phyloP scores from a whole-genome alignment of 495 filamentous ascomycete species.

The Letharia lupina region DNA sequence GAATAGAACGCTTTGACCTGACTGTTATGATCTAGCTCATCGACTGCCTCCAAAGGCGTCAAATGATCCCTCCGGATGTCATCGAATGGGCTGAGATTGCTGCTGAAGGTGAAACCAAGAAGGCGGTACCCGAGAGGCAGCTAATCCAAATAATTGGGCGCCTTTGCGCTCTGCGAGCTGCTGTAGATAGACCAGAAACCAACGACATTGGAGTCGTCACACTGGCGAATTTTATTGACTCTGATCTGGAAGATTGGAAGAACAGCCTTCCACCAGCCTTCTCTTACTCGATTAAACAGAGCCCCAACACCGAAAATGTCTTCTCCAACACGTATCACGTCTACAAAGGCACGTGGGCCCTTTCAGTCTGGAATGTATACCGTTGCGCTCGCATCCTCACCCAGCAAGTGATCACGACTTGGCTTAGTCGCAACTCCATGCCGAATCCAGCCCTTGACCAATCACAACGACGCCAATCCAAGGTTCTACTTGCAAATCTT shows the following conservation, averaged over 20 bases:
- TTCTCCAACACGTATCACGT: constrained; percentile 41
- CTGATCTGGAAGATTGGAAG: constrained; percentile 9
- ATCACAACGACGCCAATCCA: constrained; percentile 1
- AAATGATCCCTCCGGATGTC: constrained; percentile 7
- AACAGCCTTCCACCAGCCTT: constrained; percentile 1
- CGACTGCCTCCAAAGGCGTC: constrained; percentile 15
- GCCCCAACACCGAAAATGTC: constrained; percentile 3
- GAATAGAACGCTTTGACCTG: neutral
- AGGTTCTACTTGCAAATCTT: neutral
- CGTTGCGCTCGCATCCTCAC: constrained; percentile 50
- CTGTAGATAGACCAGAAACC: constrained; percentile 8
- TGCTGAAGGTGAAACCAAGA: neutral
- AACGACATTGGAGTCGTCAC: constrained; percentile 17
- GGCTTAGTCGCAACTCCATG: constrained; percentile 7
- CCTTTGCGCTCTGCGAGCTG: constrained; percentile 12
- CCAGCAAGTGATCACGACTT: constrained; percentile 5
- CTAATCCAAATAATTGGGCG: constrained; percentile 7
- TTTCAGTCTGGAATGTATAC: constrained; percentile 54
- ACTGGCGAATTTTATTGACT: constrained; percentile 11
- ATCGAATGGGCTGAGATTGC: constrained; percentile 13
- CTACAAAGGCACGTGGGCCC: constrained; percentile 50
- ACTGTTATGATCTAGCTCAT: constrained; percentile 10
- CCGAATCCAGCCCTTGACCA: neutral
- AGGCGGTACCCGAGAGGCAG: neutral
- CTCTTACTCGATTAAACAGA: neutral